Conservation (phyloP, 805 yeast genomes). For the Blastobotrys muscicola region DNA sequence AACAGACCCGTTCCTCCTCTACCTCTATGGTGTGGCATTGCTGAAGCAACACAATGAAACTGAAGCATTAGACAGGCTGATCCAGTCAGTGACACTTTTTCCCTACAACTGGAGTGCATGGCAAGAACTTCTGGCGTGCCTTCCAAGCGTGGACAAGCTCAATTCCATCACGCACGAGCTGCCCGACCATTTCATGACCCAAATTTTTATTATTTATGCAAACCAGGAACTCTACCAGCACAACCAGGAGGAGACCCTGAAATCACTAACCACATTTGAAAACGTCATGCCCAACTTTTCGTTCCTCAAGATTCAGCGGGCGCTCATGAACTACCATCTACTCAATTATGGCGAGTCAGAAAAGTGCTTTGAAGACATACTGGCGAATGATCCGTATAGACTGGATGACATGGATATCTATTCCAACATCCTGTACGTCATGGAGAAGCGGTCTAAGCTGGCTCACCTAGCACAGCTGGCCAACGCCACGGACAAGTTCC, state of each 20-base stretch:
- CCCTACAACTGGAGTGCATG: conserved; percentile 94
- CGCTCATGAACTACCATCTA: conserved; percentile 73
- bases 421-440: conserved; percentile 90
- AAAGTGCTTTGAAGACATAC: conserved; percentile 61
- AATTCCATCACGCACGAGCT: conserved; percentile 6
- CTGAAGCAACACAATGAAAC: conserved; percentile 51
- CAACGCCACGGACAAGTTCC: conserved; percentile 67
- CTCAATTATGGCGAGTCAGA: conserved; percentile 80
- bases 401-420: conserved; percentile 87
- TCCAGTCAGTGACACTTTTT: conserved; percentile 51
- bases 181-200: conserved; percentile 29
- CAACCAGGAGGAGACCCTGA: conserved; percentile 40
- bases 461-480: conserved; percentile 83
- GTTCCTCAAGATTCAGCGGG: conserved; percentile 71
- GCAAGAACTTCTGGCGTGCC: conserved; percentile 63
- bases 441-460: conserved; percentile 78
- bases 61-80: conserved; percentile 52
- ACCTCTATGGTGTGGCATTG: conserved; percentile 60
- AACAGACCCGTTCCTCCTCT: conserved; percentile 53
- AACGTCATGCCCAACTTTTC: conserved; percentile 61
- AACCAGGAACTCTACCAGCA: conserved; percentile 75
- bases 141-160: conserved; percentile 54
- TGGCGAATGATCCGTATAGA: conserved; percentile 69
- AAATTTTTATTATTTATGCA: conserved; percentile 55
- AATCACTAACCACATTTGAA: conserved; percentile 41